These are phyloP conservation scores for Silybum marianum DNA, from an alignment of 129 eudicot species.

Conservation along the genomic window DNA sequence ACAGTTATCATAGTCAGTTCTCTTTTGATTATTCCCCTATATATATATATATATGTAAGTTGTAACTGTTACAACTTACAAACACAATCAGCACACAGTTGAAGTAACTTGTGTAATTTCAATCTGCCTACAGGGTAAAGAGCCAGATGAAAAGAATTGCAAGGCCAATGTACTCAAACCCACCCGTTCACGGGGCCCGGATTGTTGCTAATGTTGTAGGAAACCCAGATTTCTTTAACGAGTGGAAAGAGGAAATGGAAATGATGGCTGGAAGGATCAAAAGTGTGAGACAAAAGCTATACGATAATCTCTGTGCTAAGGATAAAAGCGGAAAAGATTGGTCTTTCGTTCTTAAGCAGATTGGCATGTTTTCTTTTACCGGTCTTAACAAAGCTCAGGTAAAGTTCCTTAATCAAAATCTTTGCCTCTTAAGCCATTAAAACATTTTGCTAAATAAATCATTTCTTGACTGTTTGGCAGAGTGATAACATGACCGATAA, in stretches of 20 bases:
- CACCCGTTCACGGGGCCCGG: constrained; percentile 96
- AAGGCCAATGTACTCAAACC: constrained; percentile 98
- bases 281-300: constrained; percentile 83
- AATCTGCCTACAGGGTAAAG: constrained; percentile 61
- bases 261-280: constrained; percentile 99
- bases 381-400: constrained; percentile 96
- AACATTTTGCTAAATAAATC: neutral
- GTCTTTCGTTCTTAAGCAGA: constrained; percentile 91
- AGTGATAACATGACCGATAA: constrained; percentile 93
- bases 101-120: neutral
- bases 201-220: constrained; percentile 95
- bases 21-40: too few species aligned
- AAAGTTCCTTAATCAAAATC: neutral
- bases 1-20: too few species aligned
- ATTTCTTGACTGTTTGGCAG: constrained; percentile 40
- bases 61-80: neutral
- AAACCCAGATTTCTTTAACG: constrained; percentile 68
- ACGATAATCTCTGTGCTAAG: constrained; percentile 65
- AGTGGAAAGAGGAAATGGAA: constrained; percentile 97
- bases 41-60: too few species aligned
- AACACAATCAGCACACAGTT: neutral
- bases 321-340: constrained; percentile 91
- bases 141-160: constrained; percentile 97
- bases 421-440: neutral
- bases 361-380: constrained; percentile 98